Evolutionary conservation across 2,329 filamentous ascomycete genomes (phyloP), one percentile per base, ranked within the genome.

Genomic region (Talaromyces verruculosus): DNA sequence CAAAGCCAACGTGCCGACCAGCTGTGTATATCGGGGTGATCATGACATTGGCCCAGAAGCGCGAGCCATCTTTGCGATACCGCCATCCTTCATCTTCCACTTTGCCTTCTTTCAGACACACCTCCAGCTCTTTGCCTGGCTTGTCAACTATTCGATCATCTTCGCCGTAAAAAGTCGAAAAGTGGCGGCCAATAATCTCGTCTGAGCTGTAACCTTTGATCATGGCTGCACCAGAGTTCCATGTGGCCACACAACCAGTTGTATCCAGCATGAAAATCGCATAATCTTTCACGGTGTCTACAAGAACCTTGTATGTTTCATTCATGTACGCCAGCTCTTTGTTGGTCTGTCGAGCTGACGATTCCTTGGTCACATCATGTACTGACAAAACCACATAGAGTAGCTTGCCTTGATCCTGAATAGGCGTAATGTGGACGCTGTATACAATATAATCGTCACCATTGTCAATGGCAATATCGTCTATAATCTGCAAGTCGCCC

Each of bases 221-320:
- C 13, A 84, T 74, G 61, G 83, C 77, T 0, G 85, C 85, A 1
- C 85, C 85, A 0, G 79, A 77, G 68, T 87, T 88, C 86, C 85
- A 88, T 0, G 85, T 87, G 1, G 80, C 80, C 17, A 88, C 81
- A 69, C 82, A 77, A n/a, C 86, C 86, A 3, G 78, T 74, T 0
- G 83, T 80, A 62, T 87, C 85, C 33, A 88, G 79, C 77, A 88
- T 84, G 71, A 88, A 89, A 67, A 88, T 88, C 65, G 86, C 86
- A 69, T 87, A 88, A 67, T 88, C 85, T 73, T 84, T 86, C 70
- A 88, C 84, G 0, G 83, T 85, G 68, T 88, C 84, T 41, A 89
- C 80, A 37, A 90, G 78, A 45, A 88, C 84, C n/a, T 84, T 84
- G 71, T 88, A 88, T 4, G 82, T 83, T 69, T 87, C 84, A 69